Percentiles rank a stretch among this genome's conserved stretches.
These are phyloP conservation scores for Panaeolus cyanescens DNA, from an alignment of 768 basidiomycete species.

Conservation along the genomic window DNA sequence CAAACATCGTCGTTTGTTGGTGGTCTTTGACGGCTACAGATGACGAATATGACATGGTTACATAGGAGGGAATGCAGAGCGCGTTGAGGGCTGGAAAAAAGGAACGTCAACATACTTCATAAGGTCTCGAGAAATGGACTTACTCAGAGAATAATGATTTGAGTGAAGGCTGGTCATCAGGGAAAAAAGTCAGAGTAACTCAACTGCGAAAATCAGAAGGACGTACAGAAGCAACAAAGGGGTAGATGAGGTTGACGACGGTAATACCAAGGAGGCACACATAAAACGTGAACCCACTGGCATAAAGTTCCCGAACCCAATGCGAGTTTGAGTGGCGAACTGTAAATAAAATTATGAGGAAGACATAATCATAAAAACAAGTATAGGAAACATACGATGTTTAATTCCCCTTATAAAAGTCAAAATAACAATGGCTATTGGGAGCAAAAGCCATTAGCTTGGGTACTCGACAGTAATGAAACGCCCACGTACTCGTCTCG, in stretches of 20 bases:
- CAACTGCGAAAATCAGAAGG: neutral
- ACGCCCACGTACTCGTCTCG: neutral
- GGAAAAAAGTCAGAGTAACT: neutral
- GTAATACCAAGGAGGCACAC: neutral
- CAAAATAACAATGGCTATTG: conserved; percentile 5
- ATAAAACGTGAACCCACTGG: neutral
- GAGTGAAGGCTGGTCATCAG: neutral
- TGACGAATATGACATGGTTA: neutral
- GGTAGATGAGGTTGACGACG: neutral
- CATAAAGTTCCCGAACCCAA: neutral
- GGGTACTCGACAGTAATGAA: too few species aligned
- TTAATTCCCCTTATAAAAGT: conserved; percentile 6
- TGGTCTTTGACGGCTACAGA: neutral
- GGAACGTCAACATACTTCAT: neutral
- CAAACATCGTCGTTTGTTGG: neutral
- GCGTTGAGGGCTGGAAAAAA: neutral
- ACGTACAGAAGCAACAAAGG: neutral
- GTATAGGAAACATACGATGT: conserved; percentile 4
- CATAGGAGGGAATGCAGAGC: neutral
- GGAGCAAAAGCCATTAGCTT: neutral
- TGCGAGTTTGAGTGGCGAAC: neutral
- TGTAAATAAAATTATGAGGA: neutral
- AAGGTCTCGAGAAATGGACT: neutral
- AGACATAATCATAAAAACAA: too few species aligned
- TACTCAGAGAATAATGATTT: neutral